Percentiles rank a stretch among this genome's conserved stretches.
Conservation (phyloP, 148 eudicot genomes). For the Dianthus caryophyllus region DNA sequence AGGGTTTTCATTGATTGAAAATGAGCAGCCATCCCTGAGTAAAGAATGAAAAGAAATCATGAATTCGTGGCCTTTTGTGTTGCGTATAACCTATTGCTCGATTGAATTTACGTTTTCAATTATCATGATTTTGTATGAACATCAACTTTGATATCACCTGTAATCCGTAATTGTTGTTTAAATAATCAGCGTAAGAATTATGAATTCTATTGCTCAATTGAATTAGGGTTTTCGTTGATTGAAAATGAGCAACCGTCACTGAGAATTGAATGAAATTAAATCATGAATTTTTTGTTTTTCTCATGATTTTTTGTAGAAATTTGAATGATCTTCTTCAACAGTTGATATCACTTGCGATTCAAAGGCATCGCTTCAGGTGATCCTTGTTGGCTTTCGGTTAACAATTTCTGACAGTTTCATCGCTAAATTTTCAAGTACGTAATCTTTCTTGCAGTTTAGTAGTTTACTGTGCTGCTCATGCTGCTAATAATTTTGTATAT, state of each 20-base stretch:
- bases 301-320: background rate
- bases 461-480: background rate
- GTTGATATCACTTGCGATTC: slow-evolving; percentile 57
- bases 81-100: too few relatives aligned
- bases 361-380: slow-evolving; percentile 54
- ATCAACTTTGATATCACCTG: too few relatives aligned
- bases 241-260: too few relatives aligned
- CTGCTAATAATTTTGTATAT: background rate
- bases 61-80: too few relatives aligned
- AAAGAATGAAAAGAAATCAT: too few relatives aligned
- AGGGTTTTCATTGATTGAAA: too few relatives aligned
- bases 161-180: too few relatives aligned
- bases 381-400: slow-evolving; percentile 51
- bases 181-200: background rate
- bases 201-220: background rate
- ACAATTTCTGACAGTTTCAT: slow-evolving; percentile 28
- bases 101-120: too few relatives aligned
- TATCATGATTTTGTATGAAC: too few relatives aligned
- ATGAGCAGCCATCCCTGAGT: too few relatives aligned
- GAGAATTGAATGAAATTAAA: too few relatives aligned
- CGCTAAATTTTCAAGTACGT: slow-evolving; percentile 26
- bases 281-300: background rate
- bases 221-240: background rate
- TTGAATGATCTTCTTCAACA: slow-evolving; percentile 11
- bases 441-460: slow-evolving; percentile 10